Percentiles rank a stretch among this genome's conserved stretches.
Evolutionary conservation across 208 protist species (phyloP).

Genomic region (Lotmaria passim): DNA sequence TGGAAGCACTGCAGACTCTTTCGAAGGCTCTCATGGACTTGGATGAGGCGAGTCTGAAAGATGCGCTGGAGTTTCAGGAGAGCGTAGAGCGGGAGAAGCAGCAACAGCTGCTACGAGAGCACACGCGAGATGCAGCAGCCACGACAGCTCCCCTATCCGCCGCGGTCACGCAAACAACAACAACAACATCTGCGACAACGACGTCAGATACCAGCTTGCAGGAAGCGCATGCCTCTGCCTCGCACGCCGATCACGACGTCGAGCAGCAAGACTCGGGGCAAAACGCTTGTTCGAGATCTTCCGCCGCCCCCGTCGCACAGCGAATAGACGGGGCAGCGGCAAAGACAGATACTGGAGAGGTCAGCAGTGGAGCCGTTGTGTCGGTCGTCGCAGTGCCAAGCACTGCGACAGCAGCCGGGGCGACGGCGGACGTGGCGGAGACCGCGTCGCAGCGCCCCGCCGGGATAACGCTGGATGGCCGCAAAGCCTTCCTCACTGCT

Average conservation of each 20-base stretch:
- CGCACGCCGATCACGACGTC: not conserved
- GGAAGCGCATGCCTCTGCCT: not conserved
- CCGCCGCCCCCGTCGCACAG: too few species aligned
- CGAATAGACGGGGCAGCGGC: too few species aligned
- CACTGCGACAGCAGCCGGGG: not conserved
- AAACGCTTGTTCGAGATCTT: too few species aligned
- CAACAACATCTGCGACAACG: not conserved
- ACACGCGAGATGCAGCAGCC: too few species aligned
- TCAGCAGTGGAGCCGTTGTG: not conserved
- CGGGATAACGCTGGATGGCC: constrained; percentile 10
- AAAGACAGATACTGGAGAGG: not conserved
- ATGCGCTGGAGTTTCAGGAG: constrained; percentile 32
- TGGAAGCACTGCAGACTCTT: constrained; percentile 73
- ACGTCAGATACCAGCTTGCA: not conserved
- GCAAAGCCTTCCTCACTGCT: constrained; percentile 27
- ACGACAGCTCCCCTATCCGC: too few species aligned
- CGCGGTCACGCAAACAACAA: not conserved
- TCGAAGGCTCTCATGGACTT: constrained; percentile 61
- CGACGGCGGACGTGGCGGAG: not conserved
- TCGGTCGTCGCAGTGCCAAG: not conserved
- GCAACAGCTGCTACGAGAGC: constrained; percentile 10
- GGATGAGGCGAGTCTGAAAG: constrained; percentile 43
- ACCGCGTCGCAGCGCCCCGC: not conserved
- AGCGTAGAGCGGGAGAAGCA: constrained; percentile 42
- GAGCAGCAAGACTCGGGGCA: not conserved